Percentiles rank a stretch among this genome's conserved stretches.
Conservation (phyloP, 208 protist species). For the Acanthamoeba royreba region DNA sequence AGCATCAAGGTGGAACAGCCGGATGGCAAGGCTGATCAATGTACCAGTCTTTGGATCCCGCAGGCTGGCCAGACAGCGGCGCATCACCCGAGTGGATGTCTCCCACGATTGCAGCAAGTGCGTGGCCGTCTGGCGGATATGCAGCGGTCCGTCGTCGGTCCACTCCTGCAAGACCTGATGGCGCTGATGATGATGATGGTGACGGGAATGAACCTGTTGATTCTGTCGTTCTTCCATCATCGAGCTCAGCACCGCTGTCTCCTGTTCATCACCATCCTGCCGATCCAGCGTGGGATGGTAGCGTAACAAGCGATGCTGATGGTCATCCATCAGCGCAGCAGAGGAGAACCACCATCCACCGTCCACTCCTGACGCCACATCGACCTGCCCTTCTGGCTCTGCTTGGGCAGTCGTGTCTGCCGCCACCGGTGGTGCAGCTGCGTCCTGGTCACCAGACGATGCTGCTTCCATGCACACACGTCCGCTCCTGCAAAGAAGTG, state of each 20-base stretch:
- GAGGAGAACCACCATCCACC: not conserved
- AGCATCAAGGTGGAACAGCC: not conserved
- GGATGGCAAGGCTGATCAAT: too few species aligned
- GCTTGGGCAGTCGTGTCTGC: not conserved
- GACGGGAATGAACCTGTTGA: not conserved
- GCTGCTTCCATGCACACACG: too few species aligned
- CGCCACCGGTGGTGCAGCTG: too few species aligned
- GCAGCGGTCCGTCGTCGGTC: not conserved
- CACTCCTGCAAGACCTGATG: not conserved
- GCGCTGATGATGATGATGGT: not conserved
- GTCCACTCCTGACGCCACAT: not conserved
- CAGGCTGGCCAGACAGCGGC: not conserved
- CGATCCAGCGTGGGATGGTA: not conserved
- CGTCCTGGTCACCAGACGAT: too few species aligned
- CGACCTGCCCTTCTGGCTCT: not conserved
- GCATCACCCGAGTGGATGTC: not conserved
- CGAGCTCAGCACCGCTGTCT: not conserved
- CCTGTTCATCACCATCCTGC: not conserved
- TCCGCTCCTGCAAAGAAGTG: too few species aligned
- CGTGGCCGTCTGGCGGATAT: not conserved
- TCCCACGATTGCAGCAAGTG: not conserved
- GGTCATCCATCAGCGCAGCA: not conserved
- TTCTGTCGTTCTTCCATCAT: not conserved
- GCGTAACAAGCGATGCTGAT: not conserved
- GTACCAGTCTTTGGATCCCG: not conserved